Percentiles rank a stretch among this genome's conserved stretches.
Evolutionary conservation across 2,329 filamentous ascomycete genomes (phyloP).

Genomic region (Domatiomyces catenatus): DNA sequence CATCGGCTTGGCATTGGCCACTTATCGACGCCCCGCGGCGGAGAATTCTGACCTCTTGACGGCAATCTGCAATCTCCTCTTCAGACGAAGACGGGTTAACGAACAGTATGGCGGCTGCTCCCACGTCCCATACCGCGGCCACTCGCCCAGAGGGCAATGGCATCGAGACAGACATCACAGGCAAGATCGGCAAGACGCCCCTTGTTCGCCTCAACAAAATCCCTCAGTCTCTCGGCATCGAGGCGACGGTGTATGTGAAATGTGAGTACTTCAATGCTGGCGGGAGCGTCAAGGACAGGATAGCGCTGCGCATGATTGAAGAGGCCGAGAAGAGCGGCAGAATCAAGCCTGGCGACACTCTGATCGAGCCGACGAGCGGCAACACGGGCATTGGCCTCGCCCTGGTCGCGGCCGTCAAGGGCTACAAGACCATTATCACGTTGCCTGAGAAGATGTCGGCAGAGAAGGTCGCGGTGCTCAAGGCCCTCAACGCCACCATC

Average conservation of each 20-base stretch:
- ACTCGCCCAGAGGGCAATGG: not conserved
- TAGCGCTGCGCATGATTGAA: slow-evolving; percentile 94
- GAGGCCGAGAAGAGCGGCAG: slow-evolving; percentile 79
- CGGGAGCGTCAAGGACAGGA: slow-evolving; percentile 86
- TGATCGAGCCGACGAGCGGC: slow-evolving; percentile 95
- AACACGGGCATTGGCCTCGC: slow-evolving; percentile 96
- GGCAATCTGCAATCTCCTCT: too few relatives aligned
- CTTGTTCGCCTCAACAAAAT: slow-evolving; percentile 87
- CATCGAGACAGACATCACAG: not conserved
- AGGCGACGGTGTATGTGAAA: slow-evolving; percentile 80
- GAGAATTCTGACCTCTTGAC: not conserved
- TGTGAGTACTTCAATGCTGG: slow-evolving; percentile 88
- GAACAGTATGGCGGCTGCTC: not conserved
- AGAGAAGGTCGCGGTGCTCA: slow-evolving; percentile 90
- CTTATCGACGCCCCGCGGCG: too few relatives aligned
- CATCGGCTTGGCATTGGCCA: too few relatives aligned
- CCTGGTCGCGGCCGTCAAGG: slow-evolving; percentile 86
- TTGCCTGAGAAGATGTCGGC: slow-evolving; percentile 98
- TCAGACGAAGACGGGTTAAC: not conserved
- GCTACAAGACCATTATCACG: slow-evolving; percentile 94
- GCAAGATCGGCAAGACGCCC: slow-evolving; percentile 74
- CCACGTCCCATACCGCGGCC: not conserved
- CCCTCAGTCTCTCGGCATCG: slow-evolving; percentile 75
- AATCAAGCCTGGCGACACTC: slow-evolving; percentile 90
- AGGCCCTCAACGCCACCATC: slow-evolving; percentile 88